Evolutionary conservation across 176 grass and related monocot species (phyloP).

Genomic region (Avena eriantha): DNA sequence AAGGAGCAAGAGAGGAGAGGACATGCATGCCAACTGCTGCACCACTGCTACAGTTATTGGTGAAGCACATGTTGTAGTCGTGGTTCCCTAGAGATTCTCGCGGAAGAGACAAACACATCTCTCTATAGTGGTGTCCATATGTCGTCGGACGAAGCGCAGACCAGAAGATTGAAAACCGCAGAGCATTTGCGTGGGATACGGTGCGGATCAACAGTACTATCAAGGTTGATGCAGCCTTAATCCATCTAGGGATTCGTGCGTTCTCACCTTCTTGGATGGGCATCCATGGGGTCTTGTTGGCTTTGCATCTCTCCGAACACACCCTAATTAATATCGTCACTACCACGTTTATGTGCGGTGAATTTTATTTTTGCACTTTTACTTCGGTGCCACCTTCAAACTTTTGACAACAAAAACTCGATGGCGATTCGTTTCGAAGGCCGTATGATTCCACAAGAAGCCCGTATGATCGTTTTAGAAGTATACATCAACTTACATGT

Average conservation of each 20-base stretch:
- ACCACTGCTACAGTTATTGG: background rate
- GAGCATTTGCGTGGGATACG: background rate
- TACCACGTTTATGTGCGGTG: too few relatives aligned
- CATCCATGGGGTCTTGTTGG: background rate
- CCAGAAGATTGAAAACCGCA: background rate
- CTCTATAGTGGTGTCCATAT: background rate
- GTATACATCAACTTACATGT: too few relatives aligned
- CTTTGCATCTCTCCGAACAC: too few relatives aligned
- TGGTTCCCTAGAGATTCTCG: slow-evolving; percentile 13
- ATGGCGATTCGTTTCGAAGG: too few relatives aligned
- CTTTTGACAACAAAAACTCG: too few relatives aligned
- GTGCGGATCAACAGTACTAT: background rate
- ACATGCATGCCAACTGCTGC: background rate
- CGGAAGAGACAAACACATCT: slow-evolving; percentile 5
- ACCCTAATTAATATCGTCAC: too few relatives aligned
- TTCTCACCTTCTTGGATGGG: background rate
- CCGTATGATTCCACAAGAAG: too few relatives aligned
- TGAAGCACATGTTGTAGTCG: too few relatives aligned
- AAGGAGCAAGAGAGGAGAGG: background rate
- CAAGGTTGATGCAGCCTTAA: slow-evolving; percentile 2
- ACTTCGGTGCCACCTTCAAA: too few relatives aligned
- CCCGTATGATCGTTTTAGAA: too few relatives aligned
- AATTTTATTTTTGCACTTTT: too few relatives aligned
- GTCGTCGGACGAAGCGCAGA: background rate
- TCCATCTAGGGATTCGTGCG: background rate